Conservation (phyloP, 2,329 filamentous ascomycete genomes). For the Aspergillus japonicus region DNA sequence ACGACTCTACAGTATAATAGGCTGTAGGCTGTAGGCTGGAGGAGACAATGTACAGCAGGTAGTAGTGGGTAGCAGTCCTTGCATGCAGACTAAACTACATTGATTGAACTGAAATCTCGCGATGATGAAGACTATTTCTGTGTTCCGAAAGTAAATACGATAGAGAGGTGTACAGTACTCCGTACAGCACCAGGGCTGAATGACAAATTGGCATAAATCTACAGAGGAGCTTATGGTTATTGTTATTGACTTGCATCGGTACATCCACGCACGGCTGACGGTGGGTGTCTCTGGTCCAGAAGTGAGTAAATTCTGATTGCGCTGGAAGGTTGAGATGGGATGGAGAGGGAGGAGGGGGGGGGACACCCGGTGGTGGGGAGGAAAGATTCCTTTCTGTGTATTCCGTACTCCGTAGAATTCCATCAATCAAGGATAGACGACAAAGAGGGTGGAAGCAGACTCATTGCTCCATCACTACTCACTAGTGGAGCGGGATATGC, state of each 20-base stretch:
- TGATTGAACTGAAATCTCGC: not conserved
- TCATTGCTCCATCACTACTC: conserved; percentile 7
- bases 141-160: not conserved
- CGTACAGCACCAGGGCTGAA: not conserved
- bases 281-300: not conserved
- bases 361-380: not conserved
- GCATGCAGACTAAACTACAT: not conserved
- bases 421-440: conserved; percentile 6
- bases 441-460: not conserved
- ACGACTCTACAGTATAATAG: not conserved
- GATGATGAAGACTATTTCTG: not conserved
- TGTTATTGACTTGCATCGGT: not conserved
- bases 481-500: conserved; percentile 16
- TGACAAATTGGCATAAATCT: not conserved
- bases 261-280: not conserved
- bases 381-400: not conserved
- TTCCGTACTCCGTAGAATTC: too few species aligned
- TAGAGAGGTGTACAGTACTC: not conserved
- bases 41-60: not conserved
- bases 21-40: not conserved
- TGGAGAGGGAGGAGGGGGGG: not conserved
- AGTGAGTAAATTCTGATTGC: not conserved
- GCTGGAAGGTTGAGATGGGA: conserved; percentile 1
- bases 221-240: not conserved
- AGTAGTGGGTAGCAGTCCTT: not conserved